Conservation (phyloP, 306 rosid genomes). For the Bauhinia variegata region DNA sequence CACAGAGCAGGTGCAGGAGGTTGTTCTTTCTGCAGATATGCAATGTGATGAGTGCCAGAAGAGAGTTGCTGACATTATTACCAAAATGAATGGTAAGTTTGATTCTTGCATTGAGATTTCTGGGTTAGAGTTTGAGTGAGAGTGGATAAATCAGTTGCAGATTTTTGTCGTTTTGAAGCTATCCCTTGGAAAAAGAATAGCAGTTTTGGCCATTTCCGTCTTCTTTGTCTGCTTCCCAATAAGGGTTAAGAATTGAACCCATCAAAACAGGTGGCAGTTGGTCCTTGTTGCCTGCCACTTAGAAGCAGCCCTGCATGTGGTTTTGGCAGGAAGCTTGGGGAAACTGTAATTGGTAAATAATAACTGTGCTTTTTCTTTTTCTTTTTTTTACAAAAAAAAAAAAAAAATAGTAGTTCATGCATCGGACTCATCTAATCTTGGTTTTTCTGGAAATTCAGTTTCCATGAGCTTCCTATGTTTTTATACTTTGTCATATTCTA, state of each 20-base stretch:
- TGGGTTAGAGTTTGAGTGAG: not conserved
- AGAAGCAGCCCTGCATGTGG: conserved; percentile 21
- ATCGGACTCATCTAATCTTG: conserved; percentile 21
- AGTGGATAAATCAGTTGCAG: not conserved
- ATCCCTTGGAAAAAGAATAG: not conserved
- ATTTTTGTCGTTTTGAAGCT: not conserved
- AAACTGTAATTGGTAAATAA: not conserved
- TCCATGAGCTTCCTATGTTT: not conserved
- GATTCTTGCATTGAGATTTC: conserved; percentile 1
- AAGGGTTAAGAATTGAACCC: not conserved
- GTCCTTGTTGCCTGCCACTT: conserved; percentile 28
- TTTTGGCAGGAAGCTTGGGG: conserved; percentile 14
- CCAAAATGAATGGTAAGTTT: conserved; percentile 61
- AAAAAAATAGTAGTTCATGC: not conserved
- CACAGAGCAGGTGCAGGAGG: conserved; percentile 66
- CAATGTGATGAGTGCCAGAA: conserved; percentile 63
- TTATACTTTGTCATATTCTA: conserved; percentile 4
- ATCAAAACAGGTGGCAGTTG: conserved; percentile 28
- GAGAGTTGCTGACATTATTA: conserved; percentile 68
- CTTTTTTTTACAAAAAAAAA: not conserved
- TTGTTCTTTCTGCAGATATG: conserved; percentile 73
- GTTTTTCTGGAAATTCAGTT: conserved; percentile 10
- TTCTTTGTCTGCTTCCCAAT: not conserved
- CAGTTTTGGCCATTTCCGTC: not conserved
- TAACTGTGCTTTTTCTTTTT: not conserved